These are phyloP conservation scores for Taxillus chinensis DNA, from an alignment of 164 flowering plant genomes.

Conservation along the genomic window DNA sequence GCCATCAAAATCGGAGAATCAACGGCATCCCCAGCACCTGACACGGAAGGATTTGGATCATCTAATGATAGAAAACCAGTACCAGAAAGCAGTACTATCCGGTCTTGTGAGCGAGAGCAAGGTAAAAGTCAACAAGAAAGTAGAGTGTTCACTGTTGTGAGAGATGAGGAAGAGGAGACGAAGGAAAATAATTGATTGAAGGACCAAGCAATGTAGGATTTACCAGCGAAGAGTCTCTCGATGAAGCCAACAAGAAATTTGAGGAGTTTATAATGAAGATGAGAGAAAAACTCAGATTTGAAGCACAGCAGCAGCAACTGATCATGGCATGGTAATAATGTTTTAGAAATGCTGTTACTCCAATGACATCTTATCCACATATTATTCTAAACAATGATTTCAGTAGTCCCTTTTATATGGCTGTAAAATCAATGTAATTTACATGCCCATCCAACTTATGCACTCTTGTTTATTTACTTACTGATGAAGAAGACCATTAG, in stretches of 20 bases:
- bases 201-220: neutral
- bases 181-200: neutral
- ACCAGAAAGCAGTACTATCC: no score
- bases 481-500: no score
- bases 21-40: neutral
- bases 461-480: no score
- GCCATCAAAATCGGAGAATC: neutral
- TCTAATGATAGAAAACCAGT: neutral
- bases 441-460: no score
- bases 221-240: slow-evolving; percentile 3
- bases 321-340: slow-evolving; percentile 8
- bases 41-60: neutral
- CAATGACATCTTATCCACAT: neutral
- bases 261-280: slow-evolving; percentile 53
- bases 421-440: neutral
- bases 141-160: neutral
- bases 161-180: neutral
- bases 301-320: slow-evolving; percentile 17
- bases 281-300: slow-evolving; percentile 35
- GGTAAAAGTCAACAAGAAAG: neutral
- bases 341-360: neutral
- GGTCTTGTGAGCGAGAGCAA: neutral
- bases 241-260: slow-evolving; percentile 40
- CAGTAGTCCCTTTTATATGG: neutral
- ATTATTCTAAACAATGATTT: neutral